Percentiles rank a stretch among this genome's conserved stretches.
These are phyloP conservation scores for Trichosporon sp. DNA, from an alignment of 1,284 basidiomycete species.

Conservation along the genomic window DNA sequence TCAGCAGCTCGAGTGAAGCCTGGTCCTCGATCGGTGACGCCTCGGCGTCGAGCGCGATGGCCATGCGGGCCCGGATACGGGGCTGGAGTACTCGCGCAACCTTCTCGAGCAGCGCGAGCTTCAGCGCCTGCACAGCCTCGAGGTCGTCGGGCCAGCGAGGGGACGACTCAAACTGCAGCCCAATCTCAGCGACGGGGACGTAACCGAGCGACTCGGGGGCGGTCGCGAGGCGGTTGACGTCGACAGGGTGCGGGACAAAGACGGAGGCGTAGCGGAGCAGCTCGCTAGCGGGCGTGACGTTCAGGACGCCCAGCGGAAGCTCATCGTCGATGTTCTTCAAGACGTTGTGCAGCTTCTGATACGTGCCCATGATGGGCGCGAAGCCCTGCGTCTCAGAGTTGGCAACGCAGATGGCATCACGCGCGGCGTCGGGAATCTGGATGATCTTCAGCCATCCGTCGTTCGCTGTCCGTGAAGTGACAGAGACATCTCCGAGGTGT, in stretches of 20 bases:
- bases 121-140: slow-evolving; percentile 86
- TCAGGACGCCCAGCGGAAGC: slow-evolving; percentile 74
- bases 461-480: slow-evolving; percentile 49
- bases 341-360: slow-evolving; percentile 69
- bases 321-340: slow-evolving; percentile 72
- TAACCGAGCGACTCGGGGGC: slow-evolving; percentile 57
- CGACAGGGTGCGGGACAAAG: slow-evolving; percentile 64
- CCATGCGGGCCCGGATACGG: slow-evolving; percentile 49
- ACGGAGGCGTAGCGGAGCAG: slow-evolving; percentile 75
- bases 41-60: slow-evolving; percentile 56
- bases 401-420: slow-evolving; percentile 47
- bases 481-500: slow-evolving; percentile 62
- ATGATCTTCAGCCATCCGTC: slow-evolving; percentile 60
- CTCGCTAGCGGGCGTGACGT: slow-evolving; percentile 64
- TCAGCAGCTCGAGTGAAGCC: slow-evolving; percentile 68
- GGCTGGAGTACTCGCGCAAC: slow-evolving; percentile 62
- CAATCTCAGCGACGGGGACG: slow-evolving; percentile 62
- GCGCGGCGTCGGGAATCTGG: slow-evolving; percentile 57
- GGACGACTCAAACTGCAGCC: slow-evolving; percentile 84
- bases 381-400: slow-evolving; percentile 58
- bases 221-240: slow-evolving; percentile 48
- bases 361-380: slow-evolving; percentile 69
- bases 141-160: slow-evolving; percentile 94
- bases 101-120: slow-evolving; percentile 83
- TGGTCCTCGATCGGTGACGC: slow-evolving; percentile 64